Evolutionary conservation across 192 early-diverging fungal species (phyloP), one percentile per base, ranked within the genome.

Genomic region (Coemansia sp.): DNA sequence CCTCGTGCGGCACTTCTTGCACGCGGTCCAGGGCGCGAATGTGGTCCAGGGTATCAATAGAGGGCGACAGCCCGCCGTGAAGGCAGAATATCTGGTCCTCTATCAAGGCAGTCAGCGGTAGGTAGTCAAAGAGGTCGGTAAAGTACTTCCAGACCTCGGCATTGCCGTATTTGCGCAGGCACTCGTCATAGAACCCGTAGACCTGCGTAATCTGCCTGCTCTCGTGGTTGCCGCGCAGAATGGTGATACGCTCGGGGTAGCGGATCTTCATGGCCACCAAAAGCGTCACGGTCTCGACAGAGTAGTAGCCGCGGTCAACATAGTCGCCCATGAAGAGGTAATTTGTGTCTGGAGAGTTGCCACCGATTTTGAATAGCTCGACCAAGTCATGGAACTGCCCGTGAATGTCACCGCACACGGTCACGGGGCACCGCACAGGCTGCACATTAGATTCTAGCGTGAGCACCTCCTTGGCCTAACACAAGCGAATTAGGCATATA

Each of bases 261-360:
- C 93, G 85, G 34, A 97, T 92, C 81, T 99, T 99, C 62, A 99
- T 87, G 5, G 93, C 95, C 11, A 97, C 90, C 60, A 99, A 88
- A 57, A 98, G 82, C 16, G 95, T 89, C 59, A 99, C 94, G 3
- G 96, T 98, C 86, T 99, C 97, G 56, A 99, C 97, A 28, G 91
- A 93, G 83, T 98, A 95, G 76, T 97, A 97, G 43, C 97, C 97
- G 60, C 97, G 91, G 74, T 99, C 97, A 37, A 99, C 97, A 79
- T 98, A 99, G 80, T 99, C 97, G 50, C 96, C 96, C 94, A 99
- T 94, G 74, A 99, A 99, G 33, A 99, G 85, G 69, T 98, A 99
- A 79, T 98, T 97, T 62, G 95, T 98, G 69, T 97, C 89, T 7
- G 97, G 96, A 42, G 92, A 92, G 64, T 95, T 90, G 70, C 97